Percentiles rank a stretch among this genome's conserved stretches.
These are phyloP conservation scores for Lotus japonicus DNA, from an alignment of 306 rosid genomes.

Conservation along the genomic window DNA sequence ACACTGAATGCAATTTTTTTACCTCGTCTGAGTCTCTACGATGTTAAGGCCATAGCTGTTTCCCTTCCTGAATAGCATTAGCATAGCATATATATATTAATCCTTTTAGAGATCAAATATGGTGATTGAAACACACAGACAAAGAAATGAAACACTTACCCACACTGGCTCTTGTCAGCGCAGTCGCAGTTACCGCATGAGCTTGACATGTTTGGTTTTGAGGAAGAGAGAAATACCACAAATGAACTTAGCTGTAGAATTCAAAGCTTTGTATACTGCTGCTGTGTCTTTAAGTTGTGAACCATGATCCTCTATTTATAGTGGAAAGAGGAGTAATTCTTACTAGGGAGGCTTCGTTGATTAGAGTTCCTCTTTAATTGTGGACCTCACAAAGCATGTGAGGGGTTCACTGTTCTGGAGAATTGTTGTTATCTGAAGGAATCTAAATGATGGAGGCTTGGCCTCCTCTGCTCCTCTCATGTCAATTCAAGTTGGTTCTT, in stretches of 20 bases:
- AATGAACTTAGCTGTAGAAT: conserved; percentile 12
- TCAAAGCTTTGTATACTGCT: conserved; percentile 24
- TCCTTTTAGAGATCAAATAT: neutral
- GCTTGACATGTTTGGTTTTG: conserved; percentile 46
- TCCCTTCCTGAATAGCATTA: conserved; percentile 59
- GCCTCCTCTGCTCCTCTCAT: conserved; percentile 44
- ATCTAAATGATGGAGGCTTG: conserved; percentile 45
- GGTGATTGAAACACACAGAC: neutral
- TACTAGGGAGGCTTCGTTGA: neutral
- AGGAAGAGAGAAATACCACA: conserved; percentile 3
- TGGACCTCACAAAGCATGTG: conserved; percentile 30
- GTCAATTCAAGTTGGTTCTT: conserved; percentile 46
- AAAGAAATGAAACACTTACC: conserved; percentile 32
- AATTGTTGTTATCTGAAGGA: conserved; percentile 41
- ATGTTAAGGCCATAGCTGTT: conserved; percentile 48
- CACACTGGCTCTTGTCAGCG: conserved; percentile 51
- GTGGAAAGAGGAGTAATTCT: conserved; percentile 19
- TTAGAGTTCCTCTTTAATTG: neutral
- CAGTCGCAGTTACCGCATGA: conserved; percentile 58
- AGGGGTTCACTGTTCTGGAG: conserved; percentile 29
- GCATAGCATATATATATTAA: neutral
- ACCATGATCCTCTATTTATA: conserved; percentile 42
- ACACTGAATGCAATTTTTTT: conserved; percentile 1
- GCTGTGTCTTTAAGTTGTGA: conserved; percentile 30
- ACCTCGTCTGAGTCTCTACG: conserved; percentile 60